Evolutionary conservation across 768 basidiomycete genomes (phyloP).

Genomic region (Leucocoprinus sp.): DNA sequence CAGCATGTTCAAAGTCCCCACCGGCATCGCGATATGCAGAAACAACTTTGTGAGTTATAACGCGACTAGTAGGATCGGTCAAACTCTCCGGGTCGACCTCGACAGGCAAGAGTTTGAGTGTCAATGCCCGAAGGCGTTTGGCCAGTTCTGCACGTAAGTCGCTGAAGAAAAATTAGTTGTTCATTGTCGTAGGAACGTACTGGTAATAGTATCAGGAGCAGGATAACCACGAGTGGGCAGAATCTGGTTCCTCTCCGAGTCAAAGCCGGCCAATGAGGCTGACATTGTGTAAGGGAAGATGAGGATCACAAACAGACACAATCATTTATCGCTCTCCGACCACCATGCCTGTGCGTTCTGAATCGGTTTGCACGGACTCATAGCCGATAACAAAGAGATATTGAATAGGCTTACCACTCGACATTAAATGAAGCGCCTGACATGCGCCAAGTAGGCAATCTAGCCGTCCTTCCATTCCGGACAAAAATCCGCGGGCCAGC

Average conservation of each 20-base stretch:
- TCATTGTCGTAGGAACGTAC: constrained; percentile 32
- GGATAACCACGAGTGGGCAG: constrained; percentile 43
- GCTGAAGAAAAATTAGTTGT: not conserved
- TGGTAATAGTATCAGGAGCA: constrained; percentile 66
- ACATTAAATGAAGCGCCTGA: constrained; percentile 82
- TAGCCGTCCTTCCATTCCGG: constrained; percentile 83
- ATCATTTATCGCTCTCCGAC: not conserved
- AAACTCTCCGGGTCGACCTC: constrained; percentile 30
- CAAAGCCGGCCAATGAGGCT: constrained; percentile 18
- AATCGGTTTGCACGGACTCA: constrained; percentile 9
- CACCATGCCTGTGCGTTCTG: constrained; percentile 46
- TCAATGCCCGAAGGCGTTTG: constrained; percentile 13
- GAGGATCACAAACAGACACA: constrained; percentile 4
- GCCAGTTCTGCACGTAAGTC: constrained; percentile 6
- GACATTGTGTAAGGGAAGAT: constrained; percentile 22
- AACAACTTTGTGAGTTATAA: constrained; percentile 75
- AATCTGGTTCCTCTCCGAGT: constrained; percentile 37
- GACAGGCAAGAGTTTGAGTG: constrained; percentile 12
- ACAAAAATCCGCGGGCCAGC: constrained; percentile 92
- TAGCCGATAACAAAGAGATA: constrained; percentile 10
- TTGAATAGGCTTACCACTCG: constrained; percentile 87
- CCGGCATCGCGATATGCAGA: constrained; percentile 58
- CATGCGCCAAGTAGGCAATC: constrained; percentile 80
- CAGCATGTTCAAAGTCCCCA: constrained; percentile 83
- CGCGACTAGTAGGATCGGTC: constrained; percentile 68